Evolutionary conservation across 2,329 filamentous ascomycete species (phyloP).

Genomic region (Fusarium incarnatum): DNA sequence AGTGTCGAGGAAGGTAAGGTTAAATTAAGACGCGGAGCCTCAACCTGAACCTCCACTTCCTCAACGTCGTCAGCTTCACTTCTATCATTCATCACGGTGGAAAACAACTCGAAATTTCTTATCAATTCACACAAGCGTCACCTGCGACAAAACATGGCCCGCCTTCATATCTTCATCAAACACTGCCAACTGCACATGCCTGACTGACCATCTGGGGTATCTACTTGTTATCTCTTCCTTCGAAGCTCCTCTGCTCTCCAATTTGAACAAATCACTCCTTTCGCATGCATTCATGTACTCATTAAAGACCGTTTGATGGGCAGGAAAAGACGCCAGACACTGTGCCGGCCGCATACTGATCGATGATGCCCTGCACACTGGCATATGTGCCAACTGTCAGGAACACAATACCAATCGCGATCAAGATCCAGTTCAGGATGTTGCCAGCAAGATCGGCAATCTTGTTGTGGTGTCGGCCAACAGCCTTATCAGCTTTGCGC

Average conservation of each 20-base stretch:
- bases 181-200: not conserved
- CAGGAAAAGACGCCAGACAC: conserved; percentile 83
- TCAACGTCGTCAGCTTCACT: not conserved
- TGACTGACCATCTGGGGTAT: conserved; percentile 20
- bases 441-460: conserved; percentile 66
- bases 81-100: not conserved
- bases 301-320: conserved; percentile 71
- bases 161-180: not conserved
- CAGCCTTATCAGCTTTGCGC: conserved; percentile 70
- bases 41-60: conserved; percentile 18
- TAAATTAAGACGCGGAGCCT: conserved; percentile 15
- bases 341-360: conserved; percentile 72
- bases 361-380: conserved; percentile 78
- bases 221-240: conserved; percentile 7
- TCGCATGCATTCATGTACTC: not conserved
- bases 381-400: conserved; percentile 85
- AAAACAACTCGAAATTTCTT: not conserved
- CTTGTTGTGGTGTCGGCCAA: conserved; percentile 63
- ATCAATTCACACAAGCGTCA: not conserved
- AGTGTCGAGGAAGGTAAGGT: conserved; percentile 2
- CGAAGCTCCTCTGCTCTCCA: not conserved
- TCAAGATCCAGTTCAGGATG: conserved; percentile 78
- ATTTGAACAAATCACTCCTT: not conserved
- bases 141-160: not conserved
- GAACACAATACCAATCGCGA: conserved; percentile 82